Conservation (phyloP, 306 rosid genomes). For the Citrullus mucosospermus region DNA sequence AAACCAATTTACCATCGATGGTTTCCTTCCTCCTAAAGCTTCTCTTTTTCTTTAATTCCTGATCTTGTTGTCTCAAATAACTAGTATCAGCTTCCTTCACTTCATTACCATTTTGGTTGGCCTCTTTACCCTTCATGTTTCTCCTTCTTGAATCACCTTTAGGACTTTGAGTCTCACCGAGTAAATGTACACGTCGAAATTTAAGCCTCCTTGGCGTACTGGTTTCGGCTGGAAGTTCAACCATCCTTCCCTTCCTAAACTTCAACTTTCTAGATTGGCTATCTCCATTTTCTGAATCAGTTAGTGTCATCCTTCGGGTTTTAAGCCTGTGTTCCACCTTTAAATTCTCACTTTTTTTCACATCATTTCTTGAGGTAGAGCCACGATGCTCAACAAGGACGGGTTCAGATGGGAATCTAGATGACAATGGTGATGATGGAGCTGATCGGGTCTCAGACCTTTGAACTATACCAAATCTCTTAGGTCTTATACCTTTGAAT, state of each 20-base stretch:
- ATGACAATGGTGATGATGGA: slow-evolving; percentile 16
- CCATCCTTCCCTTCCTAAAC: slow-evolving; percentile 52
- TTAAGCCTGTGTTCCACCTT: slow-evolving; percentile 28
- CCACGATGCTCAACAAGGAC: slow-evolving; percentile 22
- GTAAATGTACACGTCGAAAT: slow-evolving; percentile 38
- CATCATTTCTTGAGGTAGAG: slow-evolving; percentile 3
- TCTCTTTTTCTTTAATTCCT: slow-evolving; percentile 28
- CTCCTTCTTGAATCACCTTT: slow-evolving; percentile 15
- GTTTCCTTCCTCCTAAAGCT: slow-evolving; percentile 22
- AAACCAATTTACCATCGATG: slow-evolving; percentile 18
- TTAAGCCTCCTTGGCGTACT: slow-evolving; percentile 49
- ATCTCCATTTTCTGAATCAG: slow-evolving; percentile 22
- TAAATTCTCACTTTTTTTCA: background rate
- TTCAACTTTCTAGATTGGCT: slow-evolving; percentile 27
- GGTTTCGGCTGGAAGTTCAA: slow-evolving; percentile 47
- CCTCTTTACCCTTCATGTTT: slow-evolving; percentile 17
- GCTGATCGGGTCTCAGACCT: slow-evolving; percentile 11
- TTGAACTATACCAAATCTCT: slow-evolving; percentile 7
- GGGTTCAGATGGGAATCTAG: slow-evolving; percentile 12
- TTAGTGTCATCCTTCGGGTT: slow-evolving; percentile 18
- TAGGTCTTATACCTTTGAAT: slow-evolving; percentile 1
- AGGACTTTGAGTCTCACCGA: slow-evolving; percentile 22
- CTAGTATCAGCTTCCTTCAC: slow-evolving; percentile 21
- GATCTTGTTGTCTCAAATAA: slow-evolving; percentile 15
- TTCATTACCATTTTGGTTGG: slow-evolving; percentile 17